Conservation (phyloP, 495 filamentous ascomycete species). For the Echria macrotheca region DNA sequence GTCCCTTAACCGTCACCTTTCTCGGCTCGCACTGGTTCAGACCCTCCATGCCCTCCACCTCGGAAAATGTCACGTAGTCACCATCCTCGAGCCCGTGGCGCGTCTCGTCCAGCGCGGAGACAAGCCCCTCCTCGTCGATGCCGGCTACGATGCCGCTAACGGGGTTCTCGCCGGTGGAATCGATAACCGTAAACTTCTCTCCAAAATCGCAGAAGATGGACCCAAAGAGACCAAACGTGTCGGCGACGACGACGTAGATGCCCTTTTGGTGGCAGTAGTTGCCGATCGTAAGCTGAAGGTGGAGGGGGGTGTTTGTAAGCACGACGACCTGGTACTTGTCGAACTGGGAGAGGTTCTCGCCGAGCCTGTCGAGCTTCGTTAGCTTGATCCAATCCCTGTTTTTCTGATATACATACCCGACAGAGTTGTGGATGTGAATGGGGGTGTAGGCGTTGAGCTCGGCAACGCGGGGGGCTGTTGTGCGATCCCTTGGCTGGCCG, state of each 20-base stretch:
- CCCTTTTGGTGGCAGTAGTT: constrained; percentile 91
- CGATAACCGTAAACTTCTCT: constrained; percentile 81
- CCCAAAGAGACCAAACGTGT: constrained; percentile 91
- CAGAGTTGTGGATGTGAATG: constrained; percentile 64
- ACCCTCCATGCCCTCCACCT: constrained; percentile 87
- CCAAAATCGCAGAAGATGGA: constrained; percentile 97
- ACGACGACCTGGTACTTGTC: constrained; percentile 90
- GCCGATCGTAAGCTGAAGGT: constrained; percentile 73
- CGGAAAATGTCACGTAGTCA: constrained; percentile 90
- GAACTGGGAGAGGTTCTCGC: constrained; percentile 65
- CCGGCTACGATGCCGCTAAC: constrained; percentile 84
- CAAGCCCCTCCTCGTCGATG: constrained; percentile 82
- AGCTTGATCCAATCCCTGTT: neutral
- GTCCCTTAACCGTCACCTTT: constrained; percentile 89
- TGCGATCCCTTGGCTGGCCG: constrained; percentile 82
- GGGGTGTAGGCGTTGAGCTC: constrained; percentile 97
- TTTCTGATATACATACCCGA: constrained; percentile 24
- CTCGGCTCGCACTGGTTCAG: constrained; percentile 77
- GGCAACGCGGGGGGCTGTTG: constrained; percentile 81
- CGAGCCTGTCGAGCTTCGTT: constrained; percentile 42
- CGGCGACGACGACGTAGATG: constrained; percentile 80
- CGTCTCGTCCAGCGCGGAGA: constrained; percentile 92
- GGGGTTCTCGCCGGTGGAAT: constrained; percentile 85
- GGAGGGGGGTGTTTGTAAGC: constrained; percentile 73
- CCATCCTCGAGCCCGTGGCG: constrained; percentile 95